These are phyloP conservation scores for Tremellales sp. DNA, from an alignment of 1,284 basidiomycete genomes.

Conservation along the genomic window DNA sequence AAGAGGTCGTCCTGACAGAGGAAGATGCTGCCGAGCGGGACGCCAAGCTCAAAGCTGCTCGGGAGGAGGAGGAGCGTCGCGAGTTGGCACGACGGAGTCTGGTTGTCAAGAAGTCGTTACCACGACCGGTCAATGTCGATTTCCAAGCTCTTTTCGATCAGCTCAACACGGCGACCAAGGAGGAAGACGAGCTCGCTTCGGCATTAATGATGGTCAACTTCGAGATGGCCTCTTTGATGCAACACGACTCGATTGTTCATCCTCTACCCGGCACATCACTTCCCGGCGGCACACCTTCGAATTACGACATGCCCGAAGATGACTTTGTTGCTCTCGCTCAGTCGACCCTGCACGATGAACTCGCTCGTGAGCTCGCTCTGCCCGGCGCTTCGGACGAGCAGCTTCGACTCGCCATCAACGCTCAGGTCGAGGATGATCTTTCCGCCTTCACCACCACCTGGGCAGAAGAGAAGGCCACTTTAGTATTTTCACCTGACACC, in stretches of 20 bases:
- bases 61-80: constrained; percentile 72
- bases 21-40: constrained; percentile 94
- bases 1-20: constrained; percentile 53
- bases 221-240: constrained; percentile 75
- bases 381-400: constrained; percentile 75
- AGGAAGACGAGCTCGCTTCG: constrained; percentile 53
- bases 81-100: constrained; percentile 75
- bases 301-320: constrained; percentile 74
- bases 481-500: constrained; percentile 61
- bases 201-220: constrained; percentile 67
- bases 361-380: constrained; percentile 75
- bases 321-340: constrained; percentile 70
- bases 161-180: constrained; percentile 50
- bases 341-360: constrained; percentile 68
- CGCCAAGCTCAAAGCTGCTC: constrained; percentile 63
- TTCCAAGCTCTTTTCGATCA: constrained; percentile 60
- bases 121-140: constrained; percentile 81
- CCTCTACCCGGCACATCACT: constrained; percentile 84
- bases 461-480: constrained; percentile 58
- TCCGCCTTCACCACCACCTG: constrained; percentile 60
- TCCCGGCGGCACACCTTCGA: constrained; percentile 67
- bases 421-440: constrained; percentile 60
- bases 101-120: constrained; percentile 76
- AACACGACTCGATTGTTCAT: constrained; percentile 83
- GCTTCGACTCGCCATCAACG: constrained; percentile 66